Evolutionary conservation across 805 yeast genomes (phyloP), one percentile per base, ranked within the genome.

Genomic region (Suhomyces xylopsoci): DNA sequence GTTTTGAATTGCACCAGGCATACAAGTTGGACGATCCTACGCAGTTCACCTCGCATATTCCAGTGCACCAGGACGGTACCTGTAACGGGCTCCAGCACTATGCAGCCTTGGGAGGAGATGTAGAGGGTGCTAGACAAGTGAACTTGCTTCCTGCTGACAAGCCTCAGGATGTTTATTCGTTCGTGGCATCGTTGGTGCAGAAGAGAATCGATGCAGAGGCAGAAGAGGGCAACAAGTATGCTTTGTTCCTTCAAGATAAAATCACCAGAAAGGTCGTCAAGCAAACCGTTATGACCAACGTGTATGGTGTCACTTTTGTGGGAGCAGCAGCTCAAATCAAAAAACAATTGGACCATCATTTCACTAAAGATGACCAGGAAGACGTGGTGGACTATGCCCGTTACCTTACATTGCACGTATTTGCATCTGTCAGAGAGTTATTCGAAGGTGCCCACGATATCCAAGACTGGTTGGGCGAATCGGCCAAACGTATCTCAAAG

Each of bases 281-380:
- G 66, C 99, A 93, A 67, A 90, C 99, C 0, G 98, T 93, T 24
- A 93, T 93, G 99, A 93, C 99, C 0, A 92, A 91, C 63, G 99
- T 93, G 36, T 93, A 93, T 66, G 99, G 99, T 62, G 99, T 93
- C 10, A 93, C 99, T 0, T 90, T 81, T 65, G 81, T 90, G 56
- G 99, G 99, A 15, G 99, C 98, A 0, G 82, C 90, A 15, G 86
- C 85, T 3, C 99, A 93, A 71, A 90, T 93, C 62, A 81, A 83
- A 52, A 88, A 85, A 62, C 92, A 92, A 64, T 72, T 93, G 51
- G 81, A 80, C 28, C 85, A 82, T 47, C 68, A 82, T 49, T 82
- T 81, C 52, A 82, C 76, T 22, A 73, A 81, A 51, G 76, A 75
- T 45, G 69, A 65, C 20, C 66, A 65, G 14, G 79, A 73, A 12